Percentiles rank a stretch among this genome's conserved stretches.
Conservation (phyloP, 306 rosid genomes). For the Lagenaria siceraria region DNA sequence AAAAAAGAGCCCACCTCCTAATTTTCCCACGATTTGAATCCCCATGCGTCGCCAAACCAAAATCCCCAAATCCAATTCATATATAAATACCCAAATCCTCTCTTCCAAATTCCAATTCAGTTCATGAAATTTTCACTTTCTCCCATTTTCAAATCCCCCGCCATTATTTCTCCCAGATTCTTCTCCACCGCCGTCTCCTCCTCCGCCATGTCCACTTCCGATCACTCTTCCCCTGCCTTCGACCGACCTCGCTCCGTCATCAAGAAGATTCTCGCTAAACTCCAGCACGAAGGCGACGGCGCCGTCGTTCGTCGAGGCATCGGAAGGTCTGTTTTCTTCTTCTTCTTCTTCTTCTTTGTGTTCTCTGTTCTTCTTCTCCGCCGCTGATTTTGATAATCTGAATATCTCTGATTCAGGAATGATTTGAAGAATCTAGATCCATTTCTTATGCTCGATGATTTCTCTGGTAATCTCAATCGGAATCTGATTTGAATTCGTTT, state of each 20-base stretch:
- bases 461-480: slow-evolving; percentile 27
- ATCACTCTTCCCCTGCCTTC: slow-evolving; percentile 18
- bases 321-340: slow-evolving; percentile 22
- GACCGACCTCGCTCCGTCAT: slow-evolving; percentile 44
- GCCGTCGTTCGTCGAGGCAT: slow-evolving; percentile 43
- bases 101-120: background rate
- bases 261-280: slow-evolving; percentile 37
- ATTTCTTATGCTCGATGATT: slow-evolving; percentile 41
- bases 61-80: background rate
- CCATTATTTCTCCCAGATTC: background rate
- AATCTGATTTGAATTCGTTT: background rate
- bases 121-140: background rate
- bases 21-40: background rate
- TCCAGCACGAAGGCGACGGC: slow-evolving; percentile 37
- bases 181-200: background rate
- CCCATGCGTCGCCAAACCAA: background rate
- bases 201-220: slow-evolving; percentile 31
- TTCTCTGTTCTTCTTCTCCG: background rate
- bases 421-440: slow-evolving; percentile 47
- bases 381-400: background rate
- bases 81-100: background rate
- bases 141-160: background rate
- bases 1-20: background rate
- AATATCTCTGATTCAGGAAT: slow-evolving; percentile 15
- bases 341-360: background rate